Evolutionary conservation across 768 basidiomycete species (phyloP).

Genomic region (Pleurotus cornucopiae): DNA sequence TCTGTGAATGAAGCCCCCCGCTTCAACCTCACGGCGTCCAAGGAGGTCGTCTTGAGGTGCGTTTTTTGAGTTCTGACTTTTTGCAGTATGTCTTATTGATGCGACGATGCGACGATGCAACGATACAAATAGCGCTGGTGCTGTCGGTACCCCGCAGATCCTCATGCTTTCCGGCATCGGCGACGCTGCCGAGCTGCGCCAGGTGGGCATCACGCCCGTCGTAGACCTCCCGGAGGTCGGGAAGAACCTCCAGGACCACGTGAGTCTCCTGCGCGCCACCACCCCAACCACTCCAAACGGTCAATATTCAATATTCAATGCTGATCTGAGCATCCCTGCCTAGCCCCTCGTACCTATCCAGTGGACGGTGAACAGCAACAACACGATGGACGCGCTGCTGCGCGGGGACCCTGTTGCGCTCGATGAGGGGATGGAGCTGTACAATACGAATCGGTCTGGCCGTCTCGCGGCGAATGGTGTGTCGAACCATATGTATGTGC

Average conservation of each 20-base stretch:
- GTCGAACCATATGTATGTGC: constrained; percentile 11
- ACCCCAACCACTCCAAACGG: too few species aligned
- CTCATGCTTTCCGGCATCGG: constrained; percentile 53
- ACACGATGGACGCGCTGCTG: constrained; percentile 12
- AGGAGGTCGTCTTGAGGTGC: constrained; percentile 19
- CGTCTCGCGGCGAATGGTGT: constrained; percentile 9
- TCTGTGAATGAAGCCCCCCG: not conserved
- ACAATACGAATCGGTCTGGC: constrained; percentile 15
- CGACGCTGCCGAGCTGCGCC: constrained; percentile 38
- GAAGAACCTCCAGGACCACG: constrained; percentile 1
- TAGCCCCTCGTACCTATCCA: constrained; percentile 8
- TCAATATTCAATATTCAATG: not conserved
- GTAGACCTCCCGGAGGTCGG: constrained; percentile 38
- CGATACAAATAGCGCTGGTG: constrained; percentile 26
- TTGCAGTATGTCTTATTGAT: too few species aligned
- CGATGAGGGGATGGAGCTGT: constrained; percentile 14
- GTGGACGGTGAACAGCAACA: constrained; percentile 9
- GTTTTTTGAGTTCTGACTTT: not conserved
- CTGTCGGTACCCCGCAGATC: constrained; percentile 45
- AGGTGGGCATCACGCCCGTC: constrained; percentile 34
- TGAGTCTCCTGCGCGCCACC: not conserved
- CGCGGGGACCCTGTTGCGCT: constrained; percentile 10
- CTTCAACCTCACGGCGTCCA: constrained; percentile 11
- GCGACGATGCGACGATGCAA: not conserved
- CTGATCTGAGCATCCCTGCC: constrained; percentile 14